These are phyloP conservation scores for Corynespora cassiicola DNA, from an alignment of 2,329 filamentous ascomycete genomes.

Conservation along the genomic window DNA sequence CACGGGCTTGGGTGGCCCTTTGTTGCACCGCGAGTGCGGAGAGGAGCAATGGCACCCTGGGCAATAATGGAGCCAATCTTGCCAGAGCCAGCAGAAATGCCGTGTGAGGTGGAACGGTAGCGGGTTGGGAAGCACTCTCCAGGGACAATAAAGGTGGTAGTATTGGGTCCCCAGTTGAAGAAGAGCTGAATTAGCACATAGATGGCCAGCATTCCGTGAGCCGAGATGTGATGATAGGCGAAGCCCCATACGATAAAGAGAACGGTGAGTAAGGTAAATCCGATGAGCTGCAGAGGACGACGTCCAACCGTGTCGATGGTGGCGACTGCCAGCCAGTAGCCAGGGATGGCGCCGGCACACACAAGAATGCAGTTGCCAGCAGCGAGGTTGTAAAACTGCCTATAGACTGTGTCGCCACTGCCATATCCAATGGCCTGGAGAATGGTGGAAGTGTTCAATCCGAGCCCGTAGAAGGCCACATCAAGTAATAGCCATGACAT, in stretches of 20 bases:
- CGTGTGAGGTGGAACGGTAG: slow-evolving; percentile 57
- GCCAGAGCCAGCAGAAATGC: slow-evolving; percentile 56
- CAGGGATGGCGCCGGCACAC: slow-evolving; percentile 78
- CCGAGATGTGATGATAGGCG: slow-evolving; percentile 42
- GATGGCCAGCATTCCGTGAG: slow-evolving; percentile 51
- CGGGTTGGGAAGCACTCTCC: slow-evolving; percentile 59
- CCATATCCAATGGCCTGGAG: slow-evolving; percentile 73
- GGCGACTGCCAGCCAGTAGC: slow-evolving; percentile 69
- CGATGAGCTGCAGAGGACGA: slow-evolving; percentile 41
- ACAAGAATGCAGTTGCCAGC: slow-evolving; percentile 81
- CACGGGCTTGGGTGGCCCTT: slow-evolving; percentile 60
- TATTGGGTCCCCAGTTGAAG: slow-evolving; percentile 59
- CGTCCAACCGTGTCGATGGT: slow-evolving; percentile 74
- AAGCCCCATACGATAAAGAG: slow-evolving; percentile 46
- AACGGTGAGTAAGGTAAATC: slow-evolving; percentile 40
- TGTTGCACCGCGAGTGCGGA: slow-evolving; percentile 59
- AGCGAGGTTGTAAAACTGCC: slow-evolving; percentile 75
- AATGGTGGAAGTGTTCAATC: slow-evolving; percentile 77
- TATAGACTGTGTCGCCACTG: slow-evolving; percentile 69
- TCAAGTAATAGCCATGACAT: slow-evolving; percentile 76
- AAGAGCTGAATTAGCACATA: slow-evolving; percentile 58
- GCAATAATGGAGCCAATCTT: slow-evolving; percentile 59
- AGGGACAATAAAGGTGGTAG: slow-evolving; percentile 59
- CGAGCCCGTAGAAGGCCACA: slow-evolving; percentile 63
- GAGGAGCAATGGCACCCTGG: slow-evolving; percentile 55